Evolutionary conservation across 441 rosid genomes (phyloP).

Genomic region (Biscutella auriculata): DNA sequence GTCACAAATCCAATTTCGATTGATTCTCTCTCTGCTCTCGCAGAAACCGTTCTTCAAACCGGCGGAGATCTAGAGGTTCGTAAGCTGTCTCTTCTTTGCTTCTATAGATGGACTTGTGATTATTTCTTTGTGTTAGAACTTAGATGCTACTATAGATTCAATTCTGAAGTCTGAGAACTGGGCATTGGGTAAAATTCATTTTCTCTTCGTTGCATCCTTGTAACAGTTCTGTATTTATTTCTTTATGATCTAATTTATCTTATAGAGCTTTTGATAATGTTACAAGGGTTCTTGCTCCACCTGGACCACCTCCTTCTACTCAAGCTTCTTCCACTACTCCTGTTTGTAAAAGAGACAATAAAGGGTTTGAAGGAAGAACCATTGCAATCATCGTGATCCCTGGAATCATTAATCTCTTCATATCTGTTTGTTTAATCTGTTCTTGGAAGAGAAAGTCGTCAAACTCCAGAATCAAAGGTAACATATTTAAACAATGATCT

Average conservation of each 20-base stretch:
- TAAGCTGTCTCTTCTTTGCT: too few relatives aligned
- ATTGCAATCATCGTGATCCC: conserved; percentile 7
- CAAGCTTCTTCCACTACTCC: background rate
- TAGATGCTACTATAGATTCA: too few relatives aligned
- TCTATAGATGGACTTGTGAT: too few relatives aligned
- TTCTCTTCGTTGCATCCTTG: too few relatives aligned
- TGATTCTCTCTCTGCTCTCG: too few relatives aligned
- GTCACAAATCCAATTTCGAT: too few relatives aligned
- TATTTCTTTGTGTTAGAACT: too few relatives aligned
- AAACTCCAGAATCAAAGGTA: background rate
- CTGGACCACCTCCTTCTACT: background rate
- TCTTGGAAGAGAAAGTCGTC: background rate
- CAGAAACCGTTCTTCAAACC: too few relatives aligned
- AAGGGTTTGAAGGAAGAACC: background rate
- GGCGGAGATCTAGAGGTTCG: too few relatives aligned
- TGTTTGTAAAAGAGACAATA: background rate
- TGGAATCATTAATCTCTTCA: background rate
- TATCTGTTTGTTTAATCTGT: background rate
- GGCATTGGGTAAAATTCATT: too few relatives aligned
- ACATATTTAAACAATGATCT: background rate
- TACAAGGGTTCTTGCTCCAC: background rate
- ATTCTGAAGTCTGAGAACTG: too few relatives aligned
- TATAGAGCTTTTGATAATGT: background rate
- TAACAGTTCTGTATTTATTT: too few relatives aligned
- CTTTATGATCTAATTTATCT: background rate